phyloP scores from a whole-genome alignment of 2,329 filamentous ascomycete species.

The Trichoderma gracile region DNA sequence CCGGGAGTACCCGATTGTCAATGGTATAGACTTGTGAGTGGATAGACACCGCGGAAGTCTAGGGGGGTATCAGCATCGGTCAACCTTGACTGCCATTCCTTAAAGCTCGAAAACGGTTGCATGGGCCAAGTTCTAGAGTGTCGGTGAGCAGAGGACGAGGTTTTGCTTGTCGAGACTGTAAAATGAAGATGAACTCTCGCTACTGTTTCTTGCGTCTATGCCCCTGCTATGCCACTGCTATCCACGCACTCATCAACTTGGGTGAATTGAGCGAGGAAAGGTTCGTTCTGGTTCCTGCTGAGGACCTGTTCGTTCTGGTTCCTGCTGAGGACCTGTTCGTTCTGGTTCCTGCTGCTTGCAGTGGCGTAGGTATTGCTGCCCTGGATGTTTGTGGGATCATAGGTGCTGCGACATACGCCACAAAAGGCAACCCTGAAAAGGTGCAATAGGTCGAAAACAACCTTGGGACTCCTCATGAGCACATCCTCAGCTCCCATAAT shows the following conservation, averaged over 20 bases:
- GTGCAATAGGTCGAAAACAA: constrained; percentile 35
- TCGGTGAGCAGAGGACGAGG: background rate
- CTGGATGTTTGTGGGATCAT: constrained; percentile 19
- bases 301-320: constrained; percentile 26
- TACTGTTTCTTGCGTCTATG: constrained; percentile 35
- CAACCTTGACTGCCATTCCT: background rate
- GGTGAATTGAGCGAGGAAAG: constrained; percentile 31
- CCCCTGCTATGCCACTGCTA: constrained; percentile 39
- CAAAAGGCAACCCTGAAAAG: constrained; percentile 42
- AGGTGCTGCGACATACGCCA: constrained; percentile 36
- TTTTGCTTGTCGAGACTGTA: background rate
- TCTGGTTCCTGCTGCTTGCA: constrained; percentile 21
- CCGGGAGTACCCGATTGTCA: constrained; percentile 8
- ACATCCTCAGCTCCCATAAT: constrained; percentile 41
- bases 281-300: no score
- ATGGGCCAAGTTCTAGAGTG: constrained; percentile 20
- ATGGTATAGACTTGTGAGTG: constrained; percentile 10
- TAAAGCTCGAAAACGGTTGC: background rate
- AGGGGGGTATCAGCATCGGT: background rate
- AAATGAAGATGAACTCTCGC: constrained; percentile 28
- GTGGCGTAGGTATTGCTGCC: constrained; percentile 20
- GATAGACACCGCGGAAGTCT: background rate
- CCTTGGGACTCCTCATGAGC: constrained; percentile 37
- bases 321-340: constrained; percentile 26
- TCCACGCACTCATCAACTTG: constrained; percentile 30